A percentile compares a stretch with the other conserved stretches of the same genome.
These are phyloP conservation scores for Yamadazyma membranifaciens DNA, from an alignment of 1,139 yeast species.

Conservation along the genomic window DNA sequence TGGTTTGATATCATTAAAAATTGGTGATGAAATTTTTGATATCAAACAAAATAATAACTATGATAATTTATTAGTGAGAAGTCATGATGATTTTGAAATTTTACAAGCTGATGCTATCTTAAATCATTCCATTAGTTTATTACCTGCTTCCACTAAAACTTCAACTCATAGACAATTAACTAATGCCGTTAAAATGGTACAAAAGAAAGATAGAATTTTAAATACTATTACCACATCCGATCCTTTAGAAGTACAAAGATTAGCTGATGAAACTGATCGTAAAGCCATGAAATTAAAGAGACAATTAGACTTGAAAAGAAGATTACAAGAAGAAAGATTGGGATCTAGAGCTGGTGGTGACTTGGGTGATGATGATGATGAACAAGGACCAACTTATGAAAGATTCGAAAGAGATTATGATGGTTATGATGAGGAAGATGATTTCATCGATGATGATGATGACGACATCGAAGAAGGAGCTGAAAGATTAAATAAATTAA, in stretches of 20 bases:
- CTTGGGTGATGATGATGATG: slow-evolving; percentile 14
- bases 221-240: slow-evolving; percentile 76
- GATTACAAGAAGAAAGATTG: slow-evolving; percentile 44
- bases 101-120: slow-evolving; percentile 55
- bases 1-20: slow-evolving; percentile 79
- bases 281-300: slow-evolving; percentile 69
- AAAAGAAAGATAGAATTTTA: slow-evolving; percentile 56
- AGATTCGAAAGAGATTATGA: slow-evolving; percentile 41
- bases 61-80: slow-evolving; percentile 70
- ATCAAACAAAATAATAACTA: slow-evolving; percentile 63
- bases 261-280: slow-evolving; percentile 77
- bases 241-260: slow-evolving; percentile 81
- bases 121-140: slow-evolving; percentile 62
- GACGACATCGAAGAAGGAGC: slow-evolving; percentile 49
- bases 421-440: slow-evolving; percentile 47
- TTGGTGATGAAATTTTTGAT: slow-evolving; percentile 88
- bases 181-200: slow-evolving; percentile 69
- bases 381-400: slow-evolving; percentile 39
- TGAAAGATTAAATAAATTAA: slow-evolving; percentile 59
- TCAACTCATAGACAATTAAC: slow-evolving; percentile 80
- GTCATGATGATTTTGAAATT: slow-evolving; percentile 71
- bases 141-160: slow-evolving; percentile 86
- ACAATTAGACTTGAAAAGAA: slow-evolving; percentile 57
- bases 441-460: slow-evolving; percentile 42
- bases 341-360: slow-evolving; percentile 30